Conservation (phyloP, 2,329 filamentous ascomycete species). For the Cadophora sp. region DNA sequence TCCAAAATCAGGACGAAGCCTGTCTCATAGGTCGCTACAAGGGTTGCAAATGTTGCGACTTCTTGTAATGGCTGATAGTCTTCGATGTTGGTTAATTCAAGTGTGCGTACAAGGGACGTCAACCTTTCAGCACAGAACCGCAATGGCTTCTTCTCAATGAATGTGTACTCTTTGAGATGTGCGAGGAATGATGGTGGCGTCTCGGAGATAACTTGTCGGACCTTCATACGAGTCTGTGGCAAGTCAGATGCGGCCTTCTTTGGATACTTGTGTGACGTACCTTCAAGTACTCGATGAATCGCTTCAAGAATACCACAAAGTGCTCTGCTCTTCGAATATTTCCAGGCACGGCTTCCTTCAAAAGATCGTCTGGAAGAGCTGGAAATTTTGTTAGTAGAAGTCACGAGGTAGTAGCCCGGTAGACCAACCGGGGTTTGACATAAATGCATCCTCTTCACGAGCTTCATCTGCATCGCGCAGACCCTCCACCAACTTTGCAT, state of each 20-base stretch:
- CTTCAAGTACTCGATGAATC: conserved; percentile 97
- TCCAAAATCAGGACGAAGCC: conserved; percentile 97
- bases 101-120: conserved; percentile 90
- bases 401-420: background rate
- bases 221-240: conserved; percentile 91
- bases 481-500: conserved; percentile 92
- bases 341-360: conserved; percentile 94
- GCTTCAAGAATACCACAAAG: conserved; percentile 91
- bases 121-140: conserved; percentile 94
- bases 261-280: conserved; percentile 43
- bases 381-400: conserved; percentile 23
- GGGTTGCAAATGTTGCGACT: conserved; percentile 94
- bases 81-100: conserved; percentile 97
- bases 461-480: conserved; percentile 87
- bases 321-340: conserved; percentile 97
- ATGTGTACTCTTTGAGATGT: conserved; percentile 93
- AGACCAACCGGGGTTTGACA: conserved; percentile 77
- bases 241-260: conserved; percentile 23
- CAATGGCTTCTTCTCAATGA: conserved; percentile 95
- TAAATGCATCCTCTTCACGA: conserved; percentile 92
- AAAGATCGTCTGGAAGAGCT: conserved; percentile 88
- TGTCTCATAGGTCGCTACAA: conserved; percentile 96
- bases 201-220: conserved; percentile 95
- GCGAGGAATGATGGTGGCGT: conserved; percentile 92
- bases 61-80: conserved; percentile 97